A percentile compares a stretch with the other conserved stretches of the same genome.
Conservation (phyloP, 345 rosid species). For the Streptanthus diversifolius region DNA sequence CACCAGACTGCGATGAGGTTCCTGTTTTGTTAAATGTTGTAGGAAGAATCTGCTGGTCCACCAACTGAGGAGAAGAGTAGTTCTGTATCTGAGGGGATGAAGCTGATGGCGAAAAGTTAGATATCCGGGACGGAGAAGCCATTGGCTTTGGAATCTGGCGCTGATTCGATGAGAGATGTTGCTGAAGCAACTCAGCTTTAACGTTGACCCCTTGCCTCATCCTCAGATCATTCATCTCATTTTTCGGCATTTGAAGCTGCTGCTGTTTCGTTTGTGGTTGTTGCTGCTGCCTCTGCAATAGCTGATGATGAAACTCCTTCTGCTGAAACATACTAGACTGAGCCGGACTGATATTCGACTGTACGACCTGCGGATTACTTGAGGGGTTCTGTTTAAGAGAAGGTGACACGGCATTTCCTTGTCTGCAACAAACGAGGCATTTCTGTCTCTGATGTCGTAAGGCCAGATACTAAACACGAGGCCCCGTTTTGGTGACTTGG, state of each 20-base stretch:
- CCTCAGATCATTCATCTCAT: conserved; percentile 61
- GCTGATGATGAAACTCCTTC: conserved; percentile 44
- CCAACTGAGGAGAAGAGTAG: conserved; percentile 69
- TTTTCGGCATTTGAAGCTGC: conserved; percentile 46
- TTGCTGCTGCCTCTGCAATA: conserved; percentile 37
- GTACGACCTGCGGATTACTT: conserved; percentile 38
- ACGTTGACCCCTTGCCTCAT: conserved; percentile 51
- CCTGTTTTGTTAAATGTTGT: conserved; percentile 45
- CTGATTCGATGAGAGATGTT: conserved; percentile 45
- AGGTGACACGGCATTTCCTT: conserved; percentile 37
- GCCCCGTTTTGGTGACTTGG: conserved; percentile 33
- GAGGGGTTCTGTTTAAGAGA: conserved; percentile 37
- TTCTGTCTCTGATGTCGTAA: conserved; percentile 38
- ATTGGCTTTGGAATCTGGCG: conserved; percentile 36
- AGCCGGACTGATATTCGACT: conserved; percentile 40
- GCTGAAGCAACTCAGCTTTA: conserved; percentile 57
- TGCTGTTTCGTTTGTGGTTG: conserved; percentile 40
- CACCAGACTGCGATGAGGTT: conserved; percentile 61
- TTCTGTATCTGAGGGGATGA: conserved; percentile 61
- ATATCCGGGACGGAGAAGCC: conserved; percentile 48
- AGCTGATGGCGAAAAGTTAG: conserved; percentile 59
- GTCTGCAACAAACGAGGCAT: conserved; percentile 41
- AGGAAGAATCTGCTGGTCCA: conserved; percentile 57
- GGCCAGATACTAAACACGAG: conserved; percentile 43
- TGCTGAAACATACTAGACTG: conserved; percentile 60